These are phyloP conservation scores for Peronospora farinosa DNA, from an alignment of 352 stramenopile species.

Conservation along the genomic window DNA sequence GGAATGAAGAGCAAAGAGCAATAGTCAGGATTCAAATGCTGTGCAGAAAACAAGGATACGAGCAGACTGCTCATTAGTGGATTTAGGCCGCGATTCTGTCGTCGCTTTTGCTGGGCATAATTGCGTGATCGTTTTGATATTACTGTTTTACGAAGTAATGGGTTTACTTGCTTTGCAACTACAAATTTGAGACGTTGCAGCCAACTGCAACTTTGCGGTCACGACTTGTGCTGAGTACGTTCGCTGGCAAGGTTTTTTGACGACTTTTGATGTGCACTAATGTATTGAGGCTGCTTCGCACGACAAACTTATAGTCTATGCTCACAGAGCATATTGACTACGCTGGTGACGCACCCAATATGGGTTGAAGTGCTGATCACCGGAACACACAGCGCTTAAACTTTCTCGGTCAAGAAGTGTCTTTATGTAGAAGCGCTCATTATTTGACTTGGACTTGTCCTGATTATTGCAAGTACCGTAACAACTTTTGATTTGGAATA, in stretches of 20 bases:
- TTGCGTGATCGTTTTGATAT: not conserved
- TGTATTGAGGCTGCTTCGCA: not conserved
- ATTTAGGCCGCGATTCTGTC: constrained; percentile 57
- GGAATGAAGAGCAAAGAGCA: not conserved
- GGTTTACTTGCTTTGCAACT: constrained; percentile 27
- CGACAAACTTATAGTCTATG: constrained; percentile 21
- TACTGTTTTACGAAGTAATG: not conserved
- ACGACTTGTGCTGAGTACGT: constrained; percentile 51
- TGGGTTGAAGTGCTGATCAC: constrained; percentile 71
- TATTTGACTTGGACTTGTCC: too few species aligned
- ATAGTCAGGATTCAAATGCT: too few species aligned
- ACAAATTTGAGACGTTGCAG: constrained; percentile 64
- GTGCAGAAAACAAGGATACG: constrained; percentile 42
- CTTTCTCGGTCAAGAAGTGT: constrained; percentile 57
- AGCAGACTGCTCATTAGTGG: constrained; percentile 52
- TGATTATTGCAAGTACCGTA: not conserved
- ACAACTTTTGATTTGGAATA: not conserved
- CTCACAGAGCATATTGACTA: constrained; percentile 38
- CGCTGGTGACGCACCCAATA: constrained; percentile 68
- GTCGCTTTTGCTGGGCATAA: constrained; percentile 61
- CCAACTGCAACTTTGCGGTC: constrained; percentile 53
- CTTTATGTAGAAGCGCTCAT: constrained; percentile 36
- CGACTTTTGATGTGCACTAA: constrained; percentile 3
- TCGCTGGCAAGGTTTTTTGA: not conserved
- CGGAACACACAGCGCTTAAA: constrained; percentile 50